phyloP scores from a whole-genome alignment of 1,284 basidiomycete species.

The Boletellus deceptivus region DNA sequence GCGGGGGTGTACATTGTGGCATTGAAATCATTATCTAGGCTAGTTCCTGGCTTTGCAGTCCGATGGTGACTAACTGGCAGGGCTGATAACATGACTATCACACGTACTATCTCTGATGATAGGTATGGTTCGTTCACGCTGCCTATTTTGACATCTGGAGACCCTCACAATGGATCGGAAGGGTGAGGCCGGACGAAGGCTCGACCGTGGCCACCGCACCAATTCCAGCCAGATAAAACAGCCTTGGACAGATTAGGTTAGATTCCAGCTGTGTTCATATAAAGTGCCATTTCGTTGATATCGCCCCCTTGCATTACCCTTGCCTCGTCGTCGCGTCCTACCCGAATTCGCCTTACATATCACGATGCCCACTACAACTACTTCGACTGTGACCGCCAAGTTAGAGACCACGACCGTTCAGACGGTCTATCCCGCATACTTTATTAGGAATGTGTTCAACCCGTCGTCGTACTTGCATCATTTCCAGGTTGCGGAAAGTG shows the following conservation, averaged over 20 bases:
- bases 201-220: not conserved
- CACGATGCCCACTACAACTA: not conserved
- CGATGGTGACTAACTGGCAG: not conserved
- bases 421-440: not conserved
- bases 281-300: not conserved
- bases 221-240: not conserved
- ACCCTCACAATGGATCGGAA: not conserved
- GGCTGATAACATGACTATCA: too few relatives aligned
- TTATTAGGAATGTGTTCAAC: not conserved
- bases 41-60: not conserved
- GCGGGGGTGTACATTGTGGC: too few relatives aligned
- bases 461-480: not conserved
- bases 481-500: not conserved
- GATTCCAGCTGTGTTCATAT: not conserved
- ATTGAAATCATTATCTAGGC: not conserved
- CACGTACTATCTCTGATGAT: too few relatives aligned
- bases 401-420: not conserved
- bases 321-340: not conserved
- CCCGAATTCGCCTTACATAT: not conserved
- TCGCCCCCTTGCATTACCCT: not conserved
- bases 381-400: not conserved
- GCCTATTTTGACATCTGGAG: not conserved
- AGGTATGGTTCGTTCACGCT: not conserved
- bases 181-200: not conserved
- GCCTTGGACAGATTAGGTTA: not conserved